phyloP scores from a whole-genome alignment of 2,329 filamentous ascomycete species.

The Fusarium beomiforme region DNA sequence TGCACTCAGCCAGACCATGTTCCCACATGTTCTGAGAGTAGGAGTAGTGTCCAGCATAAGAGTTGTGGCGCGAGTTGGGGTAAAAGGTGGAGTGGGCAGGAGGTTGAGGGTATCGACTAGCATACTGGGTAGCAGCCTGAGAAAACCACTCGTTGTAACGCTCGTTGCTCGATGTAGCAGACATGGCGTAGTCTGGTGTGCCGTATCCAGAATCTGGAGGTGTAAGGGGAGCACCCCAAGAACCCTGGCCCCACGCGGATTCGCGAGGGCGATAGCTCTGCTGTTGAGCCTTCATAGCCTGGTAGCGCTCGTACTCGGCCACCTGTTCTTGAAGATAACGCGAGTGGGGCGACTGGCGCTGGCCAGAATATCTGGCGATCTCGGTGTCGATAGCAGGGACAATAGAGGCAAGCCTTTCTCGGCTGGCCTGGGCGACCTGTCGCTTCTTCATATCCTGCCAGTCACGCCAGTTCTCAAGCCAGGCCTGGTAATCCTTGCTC shows the following conservation, averaged over 20 bases:
- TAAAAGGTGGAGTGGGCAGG: slow-evolving; percentile 54
- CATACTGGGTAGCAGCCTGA: slow-evolving; percentile 55
- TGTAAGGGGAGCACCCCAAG: slow-evolving; percentile 62
- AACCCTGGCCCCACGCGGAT: slow-evolving; percentile 56
- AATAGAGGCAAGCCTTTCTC: slow-evolving; percentile 61
- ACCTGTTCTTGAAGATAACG: slow-evolving; percentile 65
- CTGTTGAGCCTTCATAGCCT: slow-evolving; percentile 56
- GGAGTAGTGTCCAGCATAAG: slow-evolving; percentile 56
- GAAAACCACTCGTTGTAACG: slow-evolving; percentile 69
- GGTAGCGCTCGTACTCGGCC: slow-evolving; percentile 62
- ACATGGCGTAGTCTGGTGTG: slow-evolving; percentile 67
- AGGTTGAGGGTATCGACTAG: slow-evolving; percentile 57
- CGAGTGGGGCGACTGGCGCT: slow-evolving; percentile 51
- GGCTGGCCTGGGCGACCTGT: slow-evolving; percentile 57
- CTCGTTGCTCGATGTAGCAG: slow-evolving; percentile 63
- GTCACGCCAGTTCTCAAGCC: slow-evolving; percentile 69
- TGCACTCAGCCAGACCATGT: slow-evolving; percentile 60
- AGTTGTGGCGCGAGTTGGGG: slow-evolving; percentile 51
- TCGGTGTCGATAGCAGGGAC: slow-evolving; percentile 60
- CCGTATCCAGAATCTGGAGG: slow-evolving; percentile 71
- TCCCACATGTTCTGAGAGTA: slow-evolving; percentile 63
- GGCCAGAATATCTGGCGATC: slow-evolving; percentile 51
- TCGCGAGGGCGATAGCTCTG: slow-evolving; percentile 58
- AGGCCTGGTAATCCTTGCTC: slow-evolving; percentile 75
- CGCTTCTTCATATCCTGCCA: slow-evolving; percentile 67